These are phyloP conservation scores for Urostyla sp. DNA, from an alignment of 73 alveolate species.

Conservation along the genomic window DNA sequence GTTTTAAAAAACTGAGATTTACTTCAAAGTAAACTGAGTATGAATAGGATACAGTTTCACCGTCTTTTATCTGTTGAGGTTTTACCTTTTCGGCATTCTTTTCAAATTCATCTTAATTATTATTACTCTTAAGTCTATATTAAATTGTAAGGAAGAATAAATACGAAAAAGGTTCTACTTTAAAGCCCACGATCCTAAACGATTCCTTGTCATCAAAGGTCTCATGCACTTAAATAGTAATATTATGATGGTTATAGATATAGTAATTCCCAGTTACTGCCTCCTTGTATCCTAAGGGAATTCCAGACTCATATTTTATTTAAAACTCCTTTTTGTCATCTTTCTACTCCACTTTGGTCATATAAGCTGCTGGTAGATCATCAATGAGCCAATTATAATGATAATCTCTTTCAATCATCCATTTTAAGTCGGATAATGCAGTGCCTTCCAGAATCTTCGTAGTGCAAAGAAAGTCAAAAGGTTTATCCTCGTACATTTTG, in stretches of 20 bases:
- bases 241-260: constrained; percentile 14
- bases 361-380: constrained; percentile 24
- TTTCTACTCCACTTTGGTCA: too few relatives aligned
- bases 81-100: not conserved
- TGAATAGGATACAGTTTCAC: constrained; percentile 2
- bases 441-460: not conserved
- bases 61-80: not conserved
- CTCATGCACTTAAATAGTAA: constrained; percentile 10
- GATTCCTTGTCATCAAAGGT: constrained; percentile 13
- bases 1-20: not conserved
- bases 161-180: constrained; percentile 17
- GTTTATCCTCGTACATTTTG: constrained; percentile 12
- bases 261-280: not conserved
- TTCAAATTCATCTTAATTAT: not conserved
- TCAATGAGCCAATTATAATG: not conserved
- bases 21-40: constrained; percentile 20
- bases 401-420: constrained; percentile 44
- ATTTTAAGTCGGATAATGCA: not conserved
- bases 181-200: constrained; percentile 25
- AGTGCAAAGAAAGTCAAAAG: not conserved
- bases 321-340: not conserved
- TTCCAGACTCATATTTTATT: constrained; percentile 8
- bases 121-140: not conserved
- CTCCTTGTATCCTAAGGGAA: constrained; percentile 4
- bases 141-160: not conserved